Percentiles rank a stretch among this genome's conserved stretches.
Conservation (phyloP, 2,329 filamentous ascomycete genomes). For the Fusarium ambrosium region DNA sequence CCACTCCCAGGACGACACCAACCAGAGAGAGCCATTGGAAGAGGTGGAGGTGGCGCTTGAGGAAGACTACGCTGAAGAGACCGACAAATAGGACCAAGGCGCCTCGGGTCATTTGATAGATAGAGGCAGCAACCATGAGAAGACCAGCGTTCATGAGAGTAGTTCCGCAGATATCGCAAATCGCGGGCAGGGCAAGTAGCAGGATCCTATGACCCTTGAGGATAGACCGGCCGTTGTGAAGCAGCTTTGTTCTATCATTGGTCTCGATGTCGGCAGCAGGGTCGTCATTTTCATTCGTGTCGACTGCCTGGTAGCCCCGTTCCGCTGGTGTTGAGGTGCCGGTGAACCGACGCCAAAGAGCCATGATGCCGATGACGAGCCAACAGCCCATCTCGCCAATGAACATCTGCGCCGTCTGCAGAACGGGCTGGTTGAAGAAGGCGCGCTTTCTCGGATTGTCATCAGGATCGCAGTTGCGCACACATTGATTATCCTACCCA, state of each 20-base stretch:
- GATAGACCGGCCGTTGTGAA: conserved; percentile 69
- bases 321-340: conserved; percentile 58
- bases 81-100: conserved; percentile 96
- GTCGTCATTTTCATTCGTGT: conserved; percentile 61
- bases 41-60: conserved; percentile 81
- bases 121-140: conserved; percentile 92
- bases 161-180: conserved; percentile 94
- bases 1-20: conserved; percentile 90
- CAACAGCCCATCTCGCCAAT: conserved; percentile 96
- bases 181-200: conserved; percentile 85
- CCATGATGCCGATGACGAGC: conserved; percentile 83
- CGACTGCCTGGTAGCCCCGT: conserved; percentile 76
- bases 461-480: conserved; percentile 82
- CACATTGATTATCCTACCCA: conserved; percentile 91
- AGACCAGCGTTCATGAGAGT: conserved; percentile 98
- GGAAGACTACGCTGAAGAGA: conserved; percentile 92
- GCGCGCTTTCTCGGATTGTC: conserved; percentile 74
- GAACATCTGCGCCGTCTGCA: conserved; percentile 99
- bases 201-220: conserved; percentile 79
- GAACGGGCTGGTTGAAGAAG: conserved; percentile 92
- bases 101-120: conserved; percentile 98
- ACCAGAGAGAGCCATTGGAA: conserved; percentile 94
- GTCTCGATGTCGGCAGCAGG: conserved; percentile 59
- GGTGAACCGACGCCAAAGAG: conserved; percentile 72
- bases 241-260: conserved; percentile 49